Percentiles rank a stretch among this genome's conserved stretches.
Evolutionary conservation across 2,329 filamentous ascomycete species (phyloP).

Genomic region (Fusarium staphyleae): DNA sequence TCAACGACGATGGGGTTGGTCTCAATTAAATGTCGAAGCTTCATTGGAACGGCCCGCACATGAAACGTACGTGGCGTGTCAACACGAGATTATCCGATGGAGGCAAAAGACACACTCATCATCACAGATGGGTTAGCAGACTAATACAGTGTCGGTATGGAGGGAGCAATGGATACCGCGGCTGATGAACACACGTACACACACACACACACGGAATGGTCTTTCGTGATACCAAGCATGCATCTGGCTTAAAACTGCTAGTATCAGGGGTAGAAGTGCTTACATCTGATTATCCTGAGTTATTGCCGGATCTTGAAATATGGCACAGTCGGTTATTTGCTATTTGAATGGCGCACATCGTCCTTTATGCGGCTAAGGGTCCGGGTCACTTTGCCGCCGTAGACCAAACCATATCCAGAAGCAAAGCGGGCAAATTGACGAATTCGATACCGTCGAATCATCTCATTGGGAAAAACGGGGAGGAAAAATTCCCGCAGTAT

Average conservation of each 20-base stretch:
- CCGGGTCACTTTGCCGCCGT: neutral
- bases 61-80: neutral
- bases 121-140: neutral
- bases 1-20: constrained; percentile 13
- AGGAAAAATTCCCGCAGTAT: neutral
- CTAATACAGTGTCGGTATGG: neutral
- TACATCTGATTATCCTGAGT: neutral
- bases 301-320: neutral
- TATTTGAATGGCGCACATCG: neutral
- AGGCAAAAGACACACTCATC: neutral
- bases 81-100: neutral
- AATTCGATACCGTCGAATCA: no score
- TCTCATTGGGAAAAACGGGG: neutral
- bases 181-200: neutral
- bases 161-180: neutral
- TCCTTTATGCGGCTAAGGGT: neutral
- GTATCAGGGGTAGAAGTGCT: constrained; percentile 12
- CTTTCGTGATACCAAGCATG: constrained; percentile 19
- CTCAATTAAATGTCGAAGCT: constrained; percentile 17
- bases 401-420: neutral
- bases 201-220: neutral
- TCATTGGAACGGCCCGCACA: constrained; percentile 4
- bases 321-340: neutral
- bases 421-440: no score
- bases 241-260: constrained; percentile 12